Evolutionary conservation across 2,329 filamentous ascomycete species (phyloP).

Genomic region (Fusarium torreyae): DNA sequence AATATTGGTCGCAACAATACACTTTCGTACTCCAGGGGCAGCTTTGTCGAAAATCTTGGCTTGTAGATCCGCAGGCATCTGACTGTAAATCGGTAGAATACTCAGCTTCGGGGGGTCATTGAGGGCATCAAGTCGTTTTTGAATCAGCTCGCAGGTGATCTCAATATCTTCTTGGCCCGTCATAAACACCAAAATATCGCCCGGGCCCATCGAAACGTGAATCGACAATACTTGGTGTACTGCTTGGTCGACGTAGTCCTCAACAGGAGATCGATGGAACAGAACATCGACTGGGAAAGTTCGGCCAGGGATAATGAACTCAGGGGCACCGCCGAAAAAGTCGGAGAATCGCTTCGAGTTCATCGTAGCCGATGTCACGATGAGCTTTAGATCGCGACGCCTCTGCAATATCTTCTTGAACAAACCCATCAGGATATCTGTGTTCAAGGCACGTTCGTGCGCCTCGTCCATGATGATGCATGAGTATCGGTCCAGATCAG

Average conservation of each 20-base stretch:
- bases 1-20: constrained; percentile 98
- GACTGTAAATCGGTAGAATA: constrained; percentile 97
- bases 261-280: constrained; percentile 93
- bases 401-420: constrained; percentile 97
- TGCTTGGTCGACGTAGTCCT: constrained; percentile 97
- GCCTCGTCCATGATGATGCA: constrained; percentile 99
- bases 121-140: constrained; percentile 87
- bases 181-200: constrained; percentile 99
- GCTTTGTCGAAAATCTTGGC: constrained; percentile 98
- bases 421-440: constrained; percentile 95
- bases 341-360: constrained; percentile 96
- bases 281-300: constrained; percentile 98
- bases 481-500: constrained; percentile 94
- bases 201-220: constrained; percentile 92
- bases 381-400: constrained; percentile 91
- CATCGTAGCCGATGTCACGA: constrained; percentile 99
- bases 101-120: constrained; percentile 96
- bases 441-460: constrained; percentile 96
- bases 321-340: constrained; percentile 95
- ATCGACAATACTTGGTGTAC: constrained; percentile 97
- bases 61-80: constrained; percentile 98
- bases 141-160: constrained; percentile 92
- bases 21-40: constrained; percentile 90
- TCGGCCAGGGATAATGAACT: constrained; percentile 95
- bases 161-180: constrained; percentile 99